A percentile compares a stretch with the other conserved stretches of the same genome.
Evolutionary conservation across 1,139 yeast genomes (phyloP).

Genomic region (Maudiozyma humilis): DNA sequence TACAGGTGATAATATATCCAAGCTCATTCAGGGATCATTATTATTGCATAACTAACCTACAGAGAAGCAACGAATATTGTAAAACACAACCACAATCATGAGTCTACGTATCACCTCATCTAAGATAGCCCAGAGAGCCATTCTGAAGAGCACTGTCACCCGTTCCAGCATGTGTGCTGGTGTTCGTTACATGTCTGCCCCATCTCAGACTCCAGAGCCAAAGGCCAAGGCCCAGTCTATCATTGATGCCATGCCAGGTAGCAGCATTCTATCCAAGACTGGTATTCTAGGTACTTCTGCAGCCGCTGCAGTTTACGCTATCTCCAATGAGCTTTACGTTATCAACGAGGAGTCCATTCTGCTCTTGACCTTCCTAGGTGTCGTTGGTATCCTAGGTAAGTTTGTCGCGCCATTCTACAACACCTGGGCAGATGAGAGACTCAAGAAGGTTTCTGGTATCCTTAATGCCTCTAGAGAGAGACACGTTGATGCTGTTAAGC

Average conservation of each 20-base stretch:
- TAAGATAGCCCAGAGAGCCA: conserved; percentile 24
- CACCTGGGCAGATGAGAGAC: conserved; percentile 90
- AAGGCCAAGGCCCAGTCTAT: conserved; percentile 85
- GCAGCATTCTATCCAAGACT: conserved; percentile 79
- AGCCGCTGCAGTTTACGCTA: conserved; percentile 89
- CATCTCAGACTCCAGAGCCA: conserved; percentile 64
- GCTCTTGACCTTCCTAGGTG: conserved; percentile 70
- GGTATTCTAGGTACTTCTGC: conserved; percentile 91
- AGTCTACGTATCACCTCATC: conserved; percentile 28
- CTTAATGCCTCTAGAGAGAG: conserved; percentile 82
- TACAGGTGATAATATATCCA: too few relatives aligned
- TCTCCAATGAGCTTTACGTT: conserved; percentile 86
- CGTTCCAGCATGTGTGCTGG: conserved; percentile 39
- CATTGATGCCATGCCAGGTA: conserved; percentile 90
- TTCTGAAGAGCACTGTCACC: conserved; percentile 20
- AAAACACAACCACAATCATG: conserved; percentile 14
- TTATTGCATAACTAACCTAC: too few relatives aligned
- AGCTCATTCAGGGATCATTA: too few relatives aligned
- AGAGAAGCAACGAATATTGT: too few relatives aligned
- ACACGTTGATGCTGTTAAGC: conserved; percentile 88
- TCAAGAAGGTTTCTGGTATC: conserved; percentile 70
- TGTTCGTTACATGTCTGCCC: conserved; percentile 43
- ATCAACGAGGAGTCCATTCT: conserved; percentile 90
- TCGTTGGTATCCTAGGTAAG: conserved; percentile 70
- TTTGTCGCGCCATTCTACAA: conserved; percentile 90